Evolutionary conservation across 306 rosid genomes (phyloP).

Genomic region (Cajanus cajan): DNA sequence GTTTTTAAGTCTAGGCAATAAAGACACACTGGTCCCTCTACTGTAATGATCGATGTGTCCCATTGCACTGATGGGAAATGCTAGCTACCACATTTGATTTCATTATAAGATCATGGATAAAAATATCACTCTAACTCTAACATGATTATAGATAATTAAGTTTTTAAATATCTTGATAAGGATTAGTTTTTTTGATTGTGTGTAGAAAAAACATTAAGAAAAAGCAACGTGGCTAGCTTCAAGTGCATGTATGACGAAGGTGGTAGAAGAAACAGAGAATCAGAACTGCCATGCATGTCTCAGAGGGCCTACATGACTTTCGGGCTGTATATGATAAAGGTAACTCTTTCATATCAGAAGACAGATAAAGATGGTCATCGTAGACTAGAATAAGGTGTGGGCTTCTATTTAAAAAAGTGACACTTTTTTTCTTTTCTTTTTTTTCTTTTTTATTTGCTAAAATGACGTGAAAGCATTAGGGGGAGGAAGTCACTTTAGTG

Average conservation of each 20-base stretch:
- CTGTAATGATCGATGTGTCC: neutral
- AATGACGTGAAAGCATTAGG: neutral
- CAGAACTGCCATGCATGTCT: neutral
- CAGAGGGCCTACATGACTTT: neutral
- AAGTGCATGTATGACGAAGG: no score
- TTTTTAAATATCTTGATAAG: no score
- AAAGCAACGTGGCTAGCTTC: no score
- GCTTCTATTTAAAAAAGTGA: neutral
- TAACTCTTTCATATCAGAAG: neutral
- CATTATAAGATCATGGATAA: neutral
- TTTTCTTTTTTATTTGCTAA: neutral
- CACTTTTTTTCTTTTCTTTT: neutral
- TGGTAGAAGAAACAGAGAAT: neutral
- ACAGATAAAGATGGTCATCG: neutral
- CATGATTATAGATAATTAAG: no score
- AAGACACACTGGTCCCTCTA: neutral
- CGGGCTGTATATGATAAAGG: neutral
- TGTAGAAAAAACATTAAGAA: no score
- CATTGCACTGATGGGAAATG: slow-evolving; percentile 27
- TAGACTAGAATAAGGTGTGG: neutral
- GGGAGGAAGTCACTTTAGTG: no score
- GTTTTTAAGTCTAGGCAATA: neutral
- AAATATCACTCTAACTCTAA: no score
- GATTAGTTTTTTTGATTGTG: no score
- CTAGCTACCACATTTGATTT: neutral